Conservation (phyloP, 441 rosid species). For the Arabidopsis hybrid region DNA sequence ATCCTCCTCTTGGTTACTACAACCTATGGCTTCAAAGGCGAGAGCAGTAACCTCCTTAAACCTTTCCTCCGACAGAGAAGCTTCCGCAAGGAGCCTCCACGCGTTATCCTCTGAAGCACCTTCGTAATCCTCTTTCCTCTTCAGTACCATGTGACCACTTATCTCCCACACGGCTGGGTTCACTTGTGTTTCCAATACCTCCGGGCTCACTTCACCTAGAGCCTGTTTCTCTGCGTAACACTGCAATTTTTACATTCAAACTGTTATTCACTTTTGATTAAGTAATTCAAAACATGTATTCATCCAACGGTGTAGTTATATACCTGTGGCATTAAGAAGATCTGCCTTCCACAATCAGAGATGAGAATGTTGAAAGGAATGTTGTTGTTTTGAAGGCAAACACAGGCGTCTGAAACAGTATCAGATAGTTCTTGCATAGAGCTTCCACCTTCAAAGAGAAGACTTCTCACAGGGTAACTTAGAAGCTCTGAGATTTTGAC, state of each 20-base stretch:
- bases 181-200: slow-evolving; percentile 92
- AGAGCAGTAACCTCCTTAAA: slow-evolving; percentile 77
- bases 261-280: slow-evolving; percentile 6
- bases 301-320: slow-evolving; percentile 7
- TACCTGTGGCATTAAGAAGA: slow-evolving; percentile 97
- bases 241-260: slow-evolving; percentile 48
- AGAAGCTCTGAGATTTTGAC: slow-evolving; percentile 76
- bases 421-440: slow-evolving; percentile 63
- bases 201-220: slow-evolving; percentile 88
- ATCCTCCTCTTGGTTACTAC: slow-evolving; percentile 31
- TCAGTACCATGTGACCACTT: slow-evolving; percentile 95
- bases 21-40: slow-evolving; percentile 69
- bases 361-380: slow-evolving; percentile 92
- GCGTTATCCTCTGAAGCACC: slow-evolving; percentile 96
- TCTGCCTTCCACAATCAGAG: slow-evolving; percentile 77
- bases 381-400: slow-evolving; percentile 89
- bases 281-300: background rate
- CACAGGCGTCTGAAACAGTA: slow-evolving; percentile 76
- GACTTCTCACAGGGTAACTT: slow-evolving; percentile 88
- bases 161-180: slow-evolving; percentile 99
- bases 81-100: slow-evolving; percentile 90
- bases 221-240: slow-evolving; percentile 99
- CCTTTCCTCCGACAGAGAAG: slow-evolving; percentile 90
- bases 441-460: slow-evolving; percentile 80
- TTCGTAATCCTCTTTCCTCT: slow-evolving; percentile 88